A percentile compares a stretch with the other conserved stretches of the same genome.
Evolutionary conservation across 1,284 basidiomycete species (phyloP).

Genomic region (Ceratobasidium sp.): DNA sequence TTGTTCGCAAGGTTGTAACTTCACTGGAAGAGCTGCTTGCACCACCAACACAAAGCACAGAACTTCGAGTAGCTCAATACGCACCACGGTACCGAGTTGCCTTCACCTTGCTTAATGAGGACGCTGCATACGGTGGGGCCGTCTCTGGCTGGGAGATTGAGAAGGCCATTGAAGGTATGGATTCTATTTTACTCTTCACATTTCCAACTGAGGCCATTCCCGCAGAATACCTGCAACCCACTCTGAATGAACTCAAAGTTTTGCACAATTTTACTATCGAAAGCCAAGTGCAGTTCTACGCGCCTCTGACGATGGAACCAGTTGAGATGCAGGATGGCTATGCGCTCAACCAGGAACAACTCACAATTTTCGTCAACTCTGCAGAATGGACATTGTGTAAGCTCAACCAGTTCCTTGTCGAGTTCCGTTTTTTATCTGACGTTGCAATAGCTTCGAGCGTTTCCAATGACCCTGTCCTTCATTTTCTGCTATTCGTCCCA

Average conservation of each 20-base stretch:
- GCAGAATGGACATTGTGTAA: slow-evolving; percentile 94
- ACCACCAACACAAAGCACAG: slow-evolving; percentile 57
- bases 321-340: slow-evolving; percentile 59
- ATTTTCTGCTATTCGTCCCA: slow-evolving; percentile 93
- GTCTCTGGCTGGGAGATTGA: slow-evolving; percentile 81
- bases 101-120: slow-evolving; percentile 90
- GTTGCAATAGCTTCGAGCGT: slow-evolving; percentile 74
- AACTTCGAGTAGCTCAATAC: slow-evolving; percentile 78
- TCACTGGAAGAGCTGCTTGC: slow-evolving; percentile 69
- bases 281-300: slow-evolving; percentile 93
- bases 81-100: slow-evolving; percentile 82
- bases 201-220: slow-evolving; percentile 44
- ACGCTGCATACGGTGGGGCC: slow-evolving; percentile 75
- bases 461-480: slow-evolving; percentile 91
- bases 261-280: slow-evolving; percentile 94
- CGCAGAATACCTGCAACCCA: slow-evolving; percentile 77
- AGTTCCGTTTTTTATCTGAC: slow-evolving; percentile 14
- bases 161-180: slow-evolving; percentile 73
- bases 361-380: slow-evolving; percentile 94
- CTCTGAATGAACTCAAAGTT: slow-evolving; percentile 70
- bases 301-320: slow-evolving; percentile 88
- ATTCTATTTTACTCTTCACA: slow-evolving; percentile 35
- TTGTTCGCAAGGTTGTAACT: slow-evolving; percentile 40
- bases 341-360: slow-evolving; percentile 80
- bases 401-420: slow-evolving; percentile 51